A percentile compares a stretch with the other conserved stretches of the same genome.
Evolutionary conservation across 2,329 filamentous ascomycete genomes (phyloP).

Genomic region (Nemania diffusa): DNA sequence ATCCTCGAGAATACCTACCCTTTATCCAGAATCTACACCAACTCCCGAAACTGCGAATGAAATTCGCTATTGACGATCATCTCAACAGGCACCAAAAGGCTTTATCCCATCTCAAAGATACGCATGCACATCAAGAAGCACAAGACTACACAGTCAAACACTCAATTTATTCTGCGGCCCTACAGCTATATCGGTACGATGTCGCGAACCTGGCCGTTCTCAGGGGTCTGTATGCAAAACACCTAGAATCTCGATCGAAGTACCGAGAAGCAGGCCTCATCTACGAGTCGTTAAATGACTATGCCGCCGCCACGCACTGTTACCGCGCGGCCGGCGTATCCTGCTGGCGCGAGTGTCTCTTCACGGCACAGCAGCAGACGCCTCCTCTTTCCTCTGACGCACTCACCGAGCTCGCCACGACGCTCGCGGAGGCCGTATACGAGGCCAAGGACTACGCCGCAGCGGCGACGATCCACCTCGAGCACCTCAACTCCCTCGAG

Average conservation of each 20-base stretch:
- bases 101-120: conserved; percentile 76
- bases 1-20: conserved; percentile 93
- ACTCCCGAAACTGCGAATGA: conserved; percentile 74
- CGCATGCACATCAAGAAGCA: conserved; percentile 81
- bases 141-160: conserved; percentile 83
- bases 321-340: conserved; percentile 81
- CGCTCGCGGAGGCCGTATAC: conserved; percentile 79
- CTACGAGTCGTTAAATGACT: conserved; percentile 86
- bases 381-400: conserved; percentile 69
- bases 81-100: conserved; percentile 82
- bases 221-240: conserved; percentile 80
- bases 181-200: conserved; percentile 87
- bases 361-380: conserved; percentile 74
- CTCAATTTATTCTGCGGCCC: conserved; percentile 78
- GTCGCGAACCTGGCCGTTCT: conserved; percentile 71
- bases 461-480: conserved; percentile 81
- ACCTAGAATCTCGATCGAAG: conserved; percentile 78
- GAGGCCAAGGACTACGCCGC: conserved; percentile 86
- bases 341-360: conserved; percentile 91
- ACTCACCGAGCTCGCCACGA: conserved; percentile 74
- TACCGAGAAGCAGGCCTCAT: conserved; percentile 90
- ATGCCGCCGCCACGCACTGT: conserved; percentile 78
- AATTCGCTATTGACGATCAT: conserved; percentile 90
- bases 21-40: conserved; percentile 90
- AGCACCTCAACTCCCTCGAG: conserved; percentile 80